Evolutionary conservation across 2,329 filamentous ascomycete species (phyloP).

Genomic region (Neonectria magnoliae): DNA sequence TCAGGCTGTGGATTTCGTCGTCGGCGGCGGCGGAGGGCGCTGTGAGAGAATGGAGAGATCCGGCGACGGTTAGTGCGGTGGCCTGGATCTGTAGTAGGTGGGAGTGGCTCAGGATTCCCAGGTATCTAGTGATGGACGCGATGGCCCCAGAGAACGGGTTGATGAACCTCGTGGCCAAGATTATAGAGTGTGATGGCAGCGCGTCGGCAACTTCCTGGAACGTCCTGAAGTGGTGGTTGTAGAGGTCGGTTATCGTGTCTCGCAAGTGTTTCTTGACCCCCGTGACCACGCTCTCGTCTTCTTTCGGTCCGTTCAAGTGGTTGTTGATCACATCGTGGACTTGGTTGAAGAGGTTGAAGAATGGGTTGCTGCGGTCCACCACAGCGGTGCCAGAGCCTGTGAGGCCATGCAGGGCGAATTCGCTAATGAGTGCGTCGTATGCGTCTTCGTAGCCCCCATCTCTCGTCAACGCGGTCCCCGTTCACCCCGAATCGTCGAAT

Average conservation of each 20-base stretch:
- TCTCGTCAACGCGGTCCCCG: neutral
- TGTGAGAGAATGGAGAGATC: neutral
- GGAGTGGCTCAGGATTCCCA: neutral
- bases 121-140: neutral
- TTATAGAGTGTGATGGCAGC: neutral
- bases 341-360: neutral
- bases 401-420: neutral
- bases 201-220: neutral
- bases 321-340: neutral
- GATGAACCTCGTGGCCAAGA: neutral
- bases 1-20: no score
- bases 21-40: neutral
- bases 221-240: neutral
- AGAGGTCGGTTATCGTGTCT: neutral
- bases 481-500: neutral
- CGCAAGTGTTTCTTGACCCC: neutral
- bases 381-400: neutral
- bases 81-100: neutral
- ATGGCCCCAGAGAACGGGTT: neutral
- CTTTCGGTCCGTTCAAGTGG: neutral
- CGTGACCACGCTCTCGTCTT: neutral
- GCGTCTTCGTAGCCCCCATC: neutral
- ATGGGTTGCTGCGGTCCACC: neutral
- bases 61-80: neutral
- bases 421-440: neutral